Conservation (phyloP, 495 filamentous ascomycete genomes). For the Aspergillus campestris region DNA sequence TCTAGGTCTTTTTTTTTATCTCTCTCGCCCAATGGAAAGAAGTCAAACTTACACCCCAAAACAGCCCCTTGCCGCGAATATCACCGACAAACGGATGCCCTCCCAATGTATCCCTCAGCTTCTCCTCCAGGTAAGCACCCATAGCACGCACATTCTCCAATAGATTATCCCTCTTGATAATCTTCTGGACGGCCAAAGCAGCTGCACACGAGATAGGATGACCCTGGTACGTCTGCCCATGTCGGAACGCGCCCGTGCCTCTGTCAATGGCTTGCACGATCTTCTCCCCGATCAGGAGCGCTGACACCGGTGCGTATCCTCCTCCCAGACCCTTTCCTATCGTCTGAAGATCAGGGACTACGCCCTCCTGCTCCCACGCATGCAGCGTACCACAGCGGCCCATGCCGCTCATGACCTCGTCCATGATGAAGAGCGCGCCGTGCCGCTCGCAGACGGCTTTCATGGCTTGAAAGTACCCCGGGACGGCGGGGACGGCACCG, state of each 20-base stretch:
- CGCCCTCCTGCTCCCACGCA: conserved; percentile 57
- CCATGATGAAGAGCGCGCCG: conserved; percentile 60
- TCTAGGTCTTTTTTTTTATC: no score
- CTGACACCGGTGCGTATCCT: conserved; percentile 56
- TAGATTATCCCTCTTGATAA: conserved; percentile 38
- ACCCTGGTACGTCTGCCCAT: conserved; percentile 54
- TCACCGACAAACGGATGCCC: conserved; percentile 42
- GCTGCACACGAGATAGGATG: conserved; percentile 50
- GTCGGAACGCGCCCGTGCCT: conserved; percentile 47
- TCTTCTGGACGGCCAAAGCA: conserved; percentile 46
- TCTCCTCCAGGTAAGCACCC: conserved; percentile 34
- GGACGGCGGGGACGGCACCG: conserved; percentile 55
- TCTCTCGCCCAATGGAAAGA: no score
- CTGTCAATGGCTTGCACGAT: conserved; percentile 47
- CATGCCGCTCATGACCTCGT: conserved; percentile 79
- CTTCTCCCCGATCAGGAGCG: conserved; percentile 44
- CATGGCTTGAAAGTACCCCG: conserved; percentile 58
- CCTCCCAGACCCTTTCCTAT: conserved; percentile 64
- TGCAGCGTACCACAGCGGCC: conserved; percentile 59
- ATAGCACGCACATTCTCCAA: conserved; percentile 40
- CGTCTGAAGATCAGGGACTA: conserved; percentile 58
- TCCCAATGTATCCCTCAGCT: conserved; percentile 26
- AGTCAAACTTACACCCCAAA: conserved; percentile 42
- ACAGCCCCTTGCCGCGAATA: conserved; percentile 49
- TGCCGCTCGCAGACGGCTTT: conserved; percentile 53